phyloP scores from a whole-genome alignment of 257 asterid genomes.

The Fraxinus americana region DNA sequence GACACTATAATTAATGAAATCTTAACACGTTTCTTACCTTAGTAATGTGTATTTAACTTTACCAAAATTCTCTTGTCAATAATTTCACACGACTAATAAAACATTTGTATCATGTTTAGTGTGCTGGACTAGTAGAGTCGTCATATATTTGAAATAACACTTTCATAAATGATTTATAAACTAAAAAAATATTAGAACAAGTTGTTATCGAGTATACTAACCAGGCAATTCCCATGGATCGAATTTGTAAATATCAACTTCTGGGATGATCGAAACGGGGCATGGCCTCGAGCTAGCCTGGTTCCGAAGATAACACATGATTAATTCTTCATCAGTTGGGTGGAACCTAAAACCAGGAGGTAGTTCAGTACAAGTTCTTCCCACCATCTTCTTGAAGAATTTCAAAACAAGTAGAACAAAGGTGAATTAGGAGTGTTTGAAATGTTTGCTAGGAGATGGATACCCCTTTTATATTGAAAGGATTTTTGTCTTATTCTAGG shows the following conservation, averaged over 20 bases:
- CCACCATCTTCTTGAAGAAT: slow-evolving; percentile 50
- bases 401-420: neutral
- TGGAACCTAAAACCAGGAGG: slow-evolving; percentile 95
- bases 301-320: slow-evolving; percentile 67
- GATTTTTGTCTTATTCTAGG: slow-evolving; percentile 43
- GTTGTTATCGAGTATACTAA: slow-evolving; percentile 21
- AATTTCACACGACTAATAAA: neutral
- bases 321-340: slow-evolving; percentile 87
- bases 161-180: neutral
- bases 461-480: slow-evolving; percentile 43
- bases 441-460: slow-evolving; percentile 62
- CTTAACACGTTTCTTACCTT: too few species aligned
- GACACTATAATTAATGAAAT: too few species aligned
- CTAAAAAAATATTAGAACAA: neutral
- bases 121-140: neutral
- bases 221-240: slow-evolving; percentile 97
- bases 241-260: slow-evolving; percentile 77
- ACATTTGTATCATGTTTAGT: neutral
- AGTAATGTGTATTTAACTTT: too few species aligned
- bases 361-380: slow-evolving; percentile 50
- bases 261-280: slow-evolving; percentile 72
- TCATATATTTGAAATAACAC: neutral
- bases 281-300: slow-evolving; percentile 70
- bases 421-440: slow-evolving; percentile 42
- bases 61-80: neutral